Evolutionary conservation across 192 early-diverging fungal genomes (phyloP).

Genomic region (Coemansia sp.): DNA sequence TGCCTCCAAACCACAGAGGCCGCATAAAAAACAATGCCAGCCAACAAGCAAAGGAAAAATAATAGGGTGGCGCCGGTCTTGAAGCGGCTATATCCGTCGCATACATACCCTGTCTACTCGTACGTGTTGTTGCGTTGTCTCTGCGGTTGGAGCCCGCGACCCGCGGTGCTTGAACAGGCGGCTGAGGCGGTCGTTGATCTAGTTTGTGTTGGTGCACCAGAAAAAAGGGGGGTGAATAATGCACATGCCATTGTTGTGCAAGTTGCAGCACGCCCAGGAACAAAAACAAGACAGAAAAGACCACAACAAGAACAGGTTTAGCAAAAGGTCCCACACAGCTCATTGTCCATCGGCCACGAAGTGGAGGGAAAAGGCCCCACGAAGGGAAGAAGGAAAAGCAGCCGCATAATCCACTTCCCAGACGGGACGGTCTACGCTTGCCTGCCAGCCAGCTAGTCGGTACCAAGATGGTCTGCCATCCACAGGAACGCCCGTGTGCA

Average conservation of each 20-base stretch:
- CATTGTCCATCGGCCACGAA: neutral
- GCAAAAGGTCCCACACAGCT: neutral
- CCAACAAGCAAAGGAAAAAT: neutral
- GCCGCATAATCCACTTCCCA: neutral
- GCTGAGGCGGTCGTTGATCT: constrained; percentile 52
- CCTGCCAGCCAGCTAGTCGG: neutral
- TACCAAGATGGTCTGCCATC: neutral
- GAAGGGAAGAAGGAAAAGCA: no score
- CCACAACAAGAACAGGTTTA: neutral
- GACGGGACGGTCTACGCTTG: neutral
- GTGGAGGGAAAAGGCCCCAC: neutral
- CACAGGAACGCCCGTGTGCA: neutral
- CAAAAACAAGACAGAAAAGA: neutral
- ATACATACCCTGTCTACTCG: constrained; percentile 46
- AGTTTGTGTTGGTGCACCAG: neutral
- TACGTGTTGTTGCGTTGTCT: constrained; percentile 29
- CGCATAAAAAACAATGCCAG: neutral
- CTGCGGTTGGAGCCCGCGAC: constrained; percentile 25
- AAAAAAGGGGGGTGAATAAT: neutral
- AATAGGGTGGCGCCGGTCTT: neutral
- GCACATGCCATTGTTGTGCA: neutral
- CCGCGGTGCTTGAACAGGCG: constrained; percentile 47
- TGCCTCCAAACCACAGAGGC: neutral
- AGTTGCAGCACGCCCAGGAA: neutral
- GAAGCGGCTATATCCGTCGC: no score